These are phyloP conservation scores for Plasmopara halstedii DNA, from an alignment of 352 stramenopile genomes.

Conservation along the genomic window DNA sequence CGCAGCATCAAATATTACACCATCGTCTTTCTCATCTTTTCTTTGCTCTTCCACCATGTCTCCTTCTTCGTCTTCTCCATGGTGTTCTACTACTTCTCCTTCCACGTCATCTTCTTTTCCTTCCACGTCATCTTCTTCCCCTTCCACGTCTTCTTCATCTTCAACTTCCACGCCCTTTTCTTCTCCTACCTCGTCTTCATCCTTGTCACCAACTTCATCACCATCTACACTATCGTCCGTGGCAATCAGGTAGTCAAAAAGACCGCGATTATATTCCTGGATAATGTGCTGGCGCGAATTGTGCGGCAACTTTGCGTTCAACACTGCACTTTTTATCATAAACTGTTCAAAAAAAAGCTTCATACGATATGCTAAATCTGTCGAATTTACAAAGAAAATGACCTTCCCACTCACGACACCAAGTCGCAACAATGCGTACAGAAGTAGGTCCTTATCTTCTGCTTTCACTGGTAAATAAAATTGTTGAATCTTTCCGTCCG, in stretches of 20 bases:
- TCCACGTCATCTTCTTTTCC: conserved; percentile 27
- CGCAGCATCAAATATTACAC: conserved; percentile 9
- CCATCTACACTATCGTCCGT: conserved; percentile 96
- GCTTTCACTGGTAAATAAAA: conserved; percentile 90
- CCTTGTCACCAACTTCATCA: conserved; percentile 46
- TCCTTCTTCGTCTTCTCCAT: not conserved
- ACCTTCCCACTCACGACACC: conserved; percentile 95
- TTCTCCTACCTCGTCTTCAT: conserved; percentile 64
- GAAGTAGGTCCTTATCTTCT: conserved; percentile 94
- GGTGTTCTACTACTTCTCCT: conserved; percentile 31
- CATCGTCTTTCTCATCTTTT: conserved; percentile 39
- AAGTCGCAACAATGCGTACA: conserved; percentile 98
- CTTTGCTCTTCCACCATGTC: conserved; percentile 4
- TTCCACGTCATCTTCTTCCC: conserved; percentile 37
- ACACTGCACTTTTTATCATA: conserved; percentile 95
- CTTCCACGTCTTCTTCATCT: conserved; percentile 27
- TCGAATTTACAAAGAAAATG: conserved; percentile 99
- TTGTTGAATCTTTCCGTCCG: conserved; percentile 90
- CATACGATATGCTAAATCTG: conserved; percentile 89
- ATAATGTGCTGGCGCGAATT: conserved; percentile 97
- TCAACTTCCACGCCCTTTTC: conserved; percentile 9
- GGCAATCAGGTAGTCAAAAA: conserved; percentile 99
- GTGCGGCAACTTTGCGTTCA: conserved; percentile 97
- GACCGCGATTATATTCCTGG: conserved; percentile 90
- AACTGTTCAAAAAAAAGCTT: conserved; percentile 99